Conservation (phyloP, 805 yeast species). For the Citeromyces matritensis region DNA sequence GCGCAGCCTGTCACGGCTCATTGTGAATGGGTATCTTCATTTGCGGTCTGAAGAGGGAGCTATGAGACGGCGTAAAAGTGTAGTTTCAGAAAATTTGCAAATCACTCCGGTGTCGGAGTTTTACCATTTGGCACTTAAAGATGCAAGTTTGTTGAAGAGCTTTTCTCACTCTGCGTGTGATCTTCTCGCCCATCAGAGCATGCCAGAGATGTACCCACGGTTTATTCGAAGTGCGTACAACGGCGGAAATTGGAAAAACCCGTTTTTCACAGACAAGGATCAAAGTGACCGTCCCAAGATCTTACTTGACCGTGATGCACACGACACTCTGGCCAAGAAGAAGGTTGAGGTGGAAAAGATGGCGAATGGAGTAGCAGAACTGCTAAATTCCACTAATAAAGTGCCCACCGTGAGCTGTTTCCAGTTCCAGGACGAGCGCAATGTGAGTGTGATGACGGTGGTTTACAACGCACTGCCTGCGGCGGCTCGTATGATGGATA, state of each 20-base stretch:
- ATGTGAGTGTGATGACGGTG: slow-evolving; percentile 34
- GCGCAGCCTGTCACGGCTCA: slow-evolving; percentile 42
- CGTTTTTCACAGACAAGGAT: slow-evolving; percentile 24
- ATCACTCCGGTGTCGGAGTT: too few species aligned
- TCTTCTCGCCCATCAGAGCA: slow-evolving; percentile 7
- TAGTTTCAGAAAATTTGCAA: too few species aligned
- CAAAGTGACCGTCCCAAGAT: slow-evolving; percentile 14
- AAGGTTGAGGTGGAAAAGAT: slow-evolving; percentile 21
- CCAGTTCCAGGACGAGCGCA: slow-evolving; percentile 20
- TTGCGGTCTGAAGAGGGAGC: slow-evolving; percentile 16
- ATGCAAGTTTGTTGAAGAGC: slow-evolving; percentile 8
- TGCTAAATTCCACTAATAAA: slow-evolving; percentile 5
- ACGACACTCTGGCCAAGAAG: slow-evolving; percentile 18
- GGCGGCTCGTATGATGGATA: slow-evolving; percentile 31
- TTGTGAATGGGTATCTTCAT: slow-evolving; percentile 51
- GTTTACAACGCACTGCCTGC: slow-evolving; percentile 36
- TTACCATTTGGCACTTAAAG: slow-evolving; percentile 1
- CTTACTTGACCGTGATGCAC: slow-evolving; percentile 33
- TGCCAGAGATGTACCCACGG: slow-evolving; percentile 62
- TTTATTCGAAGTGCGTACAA: slow-evolving; percentile 50
- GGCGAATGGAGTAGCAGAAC: slow-evolving; percentile 24
- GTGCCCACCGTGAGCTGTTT: too few species aligned
- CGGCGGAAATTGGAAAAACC: slow-evolving; percentile 73
- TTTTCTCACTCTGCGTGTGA: slow-evolving; percentile 7
- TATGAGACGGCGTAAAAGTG: too few species aligned